Evolutionary conservation across 176 grass and related monocot genomes (phyloP).

Genomic region (Areca catechu): DNA sequence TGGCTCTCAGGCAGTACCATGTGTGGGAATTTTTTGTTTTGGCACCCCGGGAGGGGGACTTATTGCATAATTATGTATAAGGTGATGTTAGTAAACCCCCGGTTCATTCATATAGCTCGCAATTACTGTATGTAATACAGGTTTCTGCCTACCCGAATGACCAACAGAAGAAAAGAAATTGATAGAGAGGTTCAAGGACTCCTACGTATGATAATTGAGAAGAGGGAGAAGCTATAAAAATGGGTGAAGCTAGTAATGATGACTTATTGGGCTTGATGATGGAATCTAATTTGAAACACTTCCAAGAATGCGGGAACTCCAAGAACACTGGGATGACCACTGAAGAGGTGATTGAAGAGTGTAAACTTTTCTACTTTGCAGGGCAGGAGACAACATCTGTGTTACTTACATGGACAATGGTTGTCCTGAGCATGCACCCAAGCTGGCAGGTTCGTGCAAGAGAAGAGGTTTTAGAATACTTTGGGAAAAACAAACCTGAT

Average conservation of each 20-base stretch:
- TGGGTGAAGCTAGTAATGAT: constrained; percentile 13
- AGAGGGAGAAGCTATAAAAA: constrained; percentile 33
- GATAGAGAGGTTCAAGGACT: constrained; percentile 19
- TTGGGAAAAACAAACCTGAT: constrained; percentile 25
- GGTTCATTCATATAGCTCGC: too few species aligned
- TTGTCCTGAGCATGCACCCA: constrained; percentile 41
- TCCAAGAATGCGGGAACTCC: constrained; percentile 2
- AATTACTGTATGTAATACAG: constrained; percentile 4
- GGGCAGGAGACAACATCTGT: constrained; percentile 56
- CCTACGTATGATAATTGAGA: constrained; percentile 35
- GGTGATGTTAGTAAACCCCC: too few species aligned
- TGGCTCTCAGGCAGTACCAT: too few species aligned
- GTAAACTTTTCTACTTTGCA: constrained; percentile 77
- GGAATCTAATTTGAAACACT: constrained; percentile 26
- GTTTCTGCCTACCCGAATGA: constrained; percentile 27
- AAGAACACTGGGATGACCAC: constrained; percentile 30
- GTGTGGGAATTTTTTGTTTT: too few species aligned
- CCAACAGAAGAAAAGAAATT: constrained; percentile 28
- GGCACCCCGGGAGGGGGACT: too few species aligned
- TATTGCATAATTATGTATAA: too few species aligned
- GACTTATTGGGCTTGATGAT: constrained; percentile 47
- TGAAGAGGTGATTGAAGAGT: constrained; percentile 52
- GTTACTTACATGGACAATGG: constrained; percentile 46
- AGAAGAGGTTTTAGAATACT: constrained; percentile 35
- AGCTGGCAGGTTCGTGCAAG: constrained; percentile 47